Evolutionary conservation across 1,284 basidiomycete genomes (phyloP).

Genomic region (Schizophyllum commune): DNA sequence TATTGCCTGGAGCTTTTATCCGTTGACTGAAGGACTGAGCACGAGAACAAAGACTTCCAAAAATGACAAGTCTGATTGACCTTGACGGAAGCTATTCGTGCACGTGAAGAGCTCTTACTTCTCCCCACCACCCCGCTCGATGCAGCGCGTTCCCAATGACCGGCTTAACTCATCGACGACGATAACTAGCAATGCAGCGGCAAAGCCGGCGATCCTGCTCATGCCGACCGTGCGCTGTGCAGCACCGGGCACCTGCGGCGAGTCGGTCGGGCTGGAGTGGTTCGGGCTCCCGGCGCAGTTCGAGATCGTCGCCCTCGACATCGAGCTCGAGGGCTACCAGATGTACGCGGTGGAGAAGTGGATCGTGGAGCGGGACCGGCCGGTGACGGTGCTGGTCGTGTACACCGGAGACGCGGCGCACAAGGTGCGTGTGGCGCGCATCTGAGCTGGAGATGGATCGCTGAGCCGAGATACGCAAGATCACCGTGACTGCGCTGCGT

Average conservation of each 20-base stretch:
- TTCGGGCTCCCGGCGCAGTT: conserved; percentile 19
- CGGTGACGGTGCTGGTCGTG: conserved; percentile 56
- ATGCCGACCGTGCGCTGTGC: conserved; percentile 12
- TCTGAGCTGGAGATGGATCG: not conserved
- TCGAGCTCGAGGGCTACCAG: conserved; percentile 50
- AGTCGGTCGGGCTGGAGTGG: conserved; percentile 38
- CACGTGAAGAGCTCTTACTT: not conserved
- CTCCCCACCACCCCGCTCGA: not conserved
- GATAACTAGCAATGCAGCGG: not conserved
- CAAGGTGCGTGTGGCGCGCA: conserved; percentile 32
- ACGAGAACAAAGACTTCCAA: not conserved
- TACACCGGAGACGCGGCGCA: conserved; percentile 67
- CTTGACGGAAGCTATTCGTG: not conserved
- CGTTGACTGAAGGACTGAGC: not conserved
- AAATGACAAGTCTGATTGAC: not conserved
- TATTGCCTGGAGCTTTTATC: not conserved
- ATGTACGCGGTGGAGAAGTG: conserved; percentile 81
- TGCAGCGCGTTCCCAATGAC: not conserved
- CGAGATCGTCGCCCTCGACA: conserved; percentile 13
- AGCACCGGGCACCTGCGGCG: conserved; percentile 10
- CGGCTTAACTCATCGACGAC: not conserved
- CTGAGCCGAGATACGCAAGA: conserved; percentile 26
- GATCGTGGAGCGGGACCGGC: conserved; percentile 59
- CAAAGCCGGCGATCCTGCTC: conserved; percentile 1
- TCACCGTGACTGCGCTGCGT: conserved; percentile 49